A percentile compares a stretch with the other conserved stretches of the same genome.
phyloP scores from a whole-genome alignment of 225 moss, liverwort and hornwort genomes.

The Lunularia cruciata region DNA sequence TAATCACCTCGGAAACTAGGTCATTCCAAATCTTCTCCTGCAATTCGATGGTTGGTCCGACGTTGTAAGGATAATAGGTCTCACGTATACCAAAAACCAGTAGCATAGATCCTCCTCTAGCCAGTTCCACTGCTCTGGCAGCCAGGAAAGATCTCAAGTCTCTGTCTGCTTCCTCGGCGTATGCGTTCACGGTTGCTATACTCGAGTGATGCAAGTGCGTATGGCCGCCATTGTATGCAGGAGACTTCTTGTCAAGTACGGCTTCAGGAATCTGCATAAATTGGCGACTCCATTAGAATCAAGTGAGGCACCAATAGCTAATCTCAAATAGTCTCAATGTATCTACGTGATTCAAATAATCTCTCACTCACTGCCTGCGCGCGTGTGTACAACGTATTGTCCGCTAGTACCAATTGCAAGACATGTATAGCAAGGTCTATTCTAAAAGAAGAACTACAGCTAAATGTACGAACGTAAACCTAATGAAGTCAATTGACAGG shows the following conservation, averaged over 20 bases:
- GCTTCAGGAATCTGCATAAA: slow-evolving; percentile 23
- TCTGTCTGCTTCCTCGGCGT: slow-evolving; percentile 17
- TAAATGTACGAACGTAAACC: no score
- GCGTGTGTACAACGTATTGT: no score
- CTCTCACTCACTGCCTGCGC: no score
- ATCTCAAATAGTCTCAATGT: no score
- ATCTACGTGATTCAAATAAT: no score
- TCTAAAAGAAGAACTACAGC: no score
- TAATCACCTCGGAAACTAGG: slow-evolving; percentile 14
- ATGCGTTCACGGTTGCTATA: slow-evolving; percentile 17
- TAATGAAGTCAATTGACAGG: no score
- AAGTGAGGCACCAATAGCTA: no score
- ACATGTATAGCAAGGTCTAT: no score
- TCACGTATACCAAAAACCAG: slow-evolving; percentile 29
- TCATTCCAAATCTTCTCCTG: slow-evolving; percentile 23
- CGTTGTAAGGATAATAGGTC: slow-evolving; percentile 2
- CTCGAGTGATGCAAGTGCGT: slow-evolving; percentile 5
- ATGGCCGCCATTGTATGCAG: slow-evolving; percentile 28
- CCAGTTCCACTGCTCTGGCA: slow-evolving; percentile 30
- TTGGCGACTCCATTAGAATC: no score
- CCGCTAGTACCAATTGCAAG: no score
- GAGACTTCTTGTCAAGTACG: slow-evolving; percentile 24
- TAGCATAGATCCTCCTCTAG: slow-evolving; percentile 21
- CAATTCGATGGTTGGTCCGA: not conserved
- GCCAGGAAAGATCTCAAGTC: slow-evolving; percentile 22